Evolutionary conservation across 108 stramenopile species (phyloP).

Genomic region (Cylindrotheca closterium): DNA sequence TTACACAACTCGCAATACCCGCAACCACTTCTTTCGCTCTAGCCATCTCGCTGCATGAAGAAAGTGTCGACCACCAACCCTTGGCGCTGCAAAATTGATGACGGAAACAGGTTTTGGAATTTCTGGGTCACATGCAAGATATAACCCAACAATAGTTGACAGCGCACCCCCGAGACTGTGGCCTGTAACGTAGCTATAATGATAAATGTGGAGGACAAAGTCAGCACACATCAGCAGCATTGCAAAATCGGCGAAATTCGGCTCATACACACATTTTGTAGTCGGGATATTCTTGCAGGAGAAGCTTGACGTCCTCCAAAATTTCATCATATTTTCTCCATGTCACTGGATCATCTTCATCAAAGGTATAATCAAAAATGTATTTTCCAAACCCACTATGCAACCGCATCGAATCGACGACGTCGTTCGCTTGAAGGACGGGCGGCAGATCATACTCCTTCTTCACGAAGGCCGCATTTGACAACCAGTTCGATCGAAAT

Average conservation of each 20-base stretch:
- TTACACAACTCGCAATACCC: conserved; percentile 45
- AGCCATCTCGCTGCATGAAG: conserved; percentile 39
- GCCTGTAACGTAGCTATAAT: conserved; percentile 79
- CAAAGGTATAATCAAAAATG: conserved; percentile 46
- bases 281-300: conserved; percentile 36
- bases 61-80: conserved; percentile 53
- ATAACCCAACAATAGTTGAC: conserved; percentile 62
- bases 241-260: too few relatives aligned
- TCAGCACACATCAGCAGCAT: not conserved
- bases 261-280: too few relatives aligned
- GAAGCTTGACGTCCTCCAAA: conserved; percentile 30
- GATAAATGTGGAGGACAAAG: too few relatives aligned
- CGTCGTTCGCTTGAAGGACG: conserved; percentile 30
- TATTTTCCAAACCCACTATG: conserved; percentile 48
- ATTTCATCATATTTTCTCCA: conserved; percentile 50
- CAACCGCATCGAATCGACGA: conserved; percentile 22
- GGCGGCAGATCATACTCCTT: conserved; percentile 9
- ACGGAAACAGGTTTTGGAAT: conserved; percentile 55
- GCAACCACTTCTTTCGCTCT: conserved; percentile 48
- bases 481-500: not conserved
- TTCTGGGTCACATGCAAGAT: conserved; percentile 32
- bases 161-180: conserved; percentile 71
- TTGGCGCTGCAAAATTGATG: conserved; percentile 58
- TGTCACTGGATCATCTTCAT: conserved; percentile 25
- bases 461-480: not conserved